Base-by-base conservation (phyloP, 176 grass and related monocot genomes). In the Cenchrus fungigraminus region DNA sequence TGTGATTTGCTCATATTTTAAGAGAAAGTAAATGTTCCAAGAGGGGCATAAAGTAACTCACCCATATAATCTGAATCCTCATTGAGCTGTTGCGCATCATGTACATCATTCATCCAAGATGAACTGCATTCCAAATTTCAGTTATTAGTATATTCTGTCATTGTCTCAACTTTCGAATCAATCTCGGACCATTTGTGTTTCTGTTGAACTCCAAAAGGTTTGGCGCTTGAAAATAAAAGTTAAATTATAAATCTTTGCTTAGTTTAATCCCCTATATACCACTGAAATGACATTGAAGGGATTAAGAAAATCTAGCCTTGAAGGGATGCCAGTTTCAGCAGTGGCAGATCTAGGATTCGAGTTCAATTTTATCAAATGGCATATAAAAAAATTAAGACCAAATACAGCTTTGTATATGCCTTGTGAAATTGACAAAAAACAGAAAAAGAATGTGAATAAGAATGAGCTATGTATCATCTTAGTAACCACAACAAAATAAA, bases 61-160 rank as follows among this genome's bases (percentile, higher is more conserved):
- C 97, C 97, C 93, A 96, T 99, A 77, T 99, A 99, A 68, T 99
- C 93, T 45, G 97, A 88, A 46, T 80, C 86, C 44, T 84, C 71
- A 2, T 82, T 85, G 46, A 88, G 82, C 53, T 89, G 89, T 31
- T 92, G 79, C 32, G 76, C 69, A 67, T 37, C 84, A 68, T 86
- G 79, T 75, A 79, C 49, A 85, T 95, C 89, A 63, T 79, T 77
- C 71, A 79, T 79, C 90, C 97, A 92, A n/a, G 90, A 89, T 37
- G 71, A 91, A 88, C 97, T 99, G 91, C 91, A 86, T 63, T 17
- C 14, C n/a, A 71, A 73, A 86, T 68, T 76, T 3, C 25, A 28
- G 31, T 74, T 75, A 86, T 66, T 65, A 73, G 43, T 67, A 74
- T 71, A 84, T 69, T 28, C 1, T 84, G 58, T 51, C 57, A 64